Evolutionary conservation across 352 stramenopile genomes (phyloP).

Genomic region (Pseudoperonospora humuli): DNA sequence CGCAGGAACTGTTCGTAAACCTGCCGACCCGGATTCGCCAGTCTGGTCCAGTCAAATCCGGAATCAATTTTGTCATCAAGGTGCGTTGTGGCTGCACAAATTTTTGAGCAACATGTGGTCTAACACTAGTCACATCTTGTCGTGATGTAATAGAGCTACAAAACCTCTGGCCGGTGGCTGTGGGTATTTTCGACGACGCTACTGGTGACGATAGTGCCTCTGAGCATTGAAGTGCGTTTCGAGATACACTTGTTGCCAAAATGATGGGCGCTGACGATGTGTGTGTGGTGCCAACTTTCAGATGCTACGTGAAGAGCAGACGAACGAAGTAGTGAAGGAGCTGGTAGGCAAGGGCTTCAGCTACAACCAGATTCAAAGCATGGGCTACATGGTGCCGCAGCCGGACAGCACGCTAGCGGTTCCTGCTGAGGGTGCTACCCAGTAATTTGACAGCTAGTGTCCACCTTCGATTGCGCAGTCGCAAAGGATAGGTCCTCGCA

Average conservation of each 20-base stretch:
- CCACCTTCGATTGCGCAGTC: constrained; percentile 2
- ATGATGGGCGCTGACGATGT: background rate
- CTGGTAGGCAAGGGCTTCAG: constrained; percentile 74
- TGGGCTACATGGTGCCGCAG: constrained; percentile 73
- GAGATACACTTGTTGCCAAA: background rate
- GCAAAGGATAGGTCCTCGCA: constrained; percentile 1
- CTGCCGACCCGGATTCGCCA: constrained; percentile 59
- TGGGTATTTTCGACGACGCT: constrained; percentile 81
- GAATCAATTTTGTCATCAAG: constrained; percentile 47
- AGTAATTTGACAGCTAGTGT: constrained; percentile 30
- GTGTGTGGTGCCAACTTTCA: constrained; percentile 11
- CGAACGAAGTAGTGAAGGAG: constrained; percentile 79
- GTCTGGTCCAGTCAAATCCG: constrained; percentile 51
- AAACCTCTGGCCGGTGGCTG: constrained; percentile 56
- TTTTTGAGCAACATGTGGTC: background rate
- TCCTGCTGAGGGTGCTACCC: constrained; percentile 25
- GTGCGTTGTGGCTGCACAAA: constrained; percentile 11
- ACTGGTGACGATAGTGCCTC: constrained; percentile 75
- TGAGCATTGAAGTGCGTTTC: constrained; percentile 73
- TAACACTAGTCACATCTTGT: constrained; percentile 5
- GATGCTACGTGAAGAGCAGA: constrained; percentile 78
- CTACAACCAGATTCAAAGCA: constrained; percentile 77
- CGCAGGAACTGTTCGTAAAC: constrained; percentile 62
- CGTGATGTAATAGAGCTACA: constrained; percentile 33
- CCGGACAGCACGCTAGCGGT: constrained; percentile 55